Evolutionary conservation across 768 basidiomycete genomes (phyloP).

Genomic region (Mycena olivaceomarginata): DNA sequence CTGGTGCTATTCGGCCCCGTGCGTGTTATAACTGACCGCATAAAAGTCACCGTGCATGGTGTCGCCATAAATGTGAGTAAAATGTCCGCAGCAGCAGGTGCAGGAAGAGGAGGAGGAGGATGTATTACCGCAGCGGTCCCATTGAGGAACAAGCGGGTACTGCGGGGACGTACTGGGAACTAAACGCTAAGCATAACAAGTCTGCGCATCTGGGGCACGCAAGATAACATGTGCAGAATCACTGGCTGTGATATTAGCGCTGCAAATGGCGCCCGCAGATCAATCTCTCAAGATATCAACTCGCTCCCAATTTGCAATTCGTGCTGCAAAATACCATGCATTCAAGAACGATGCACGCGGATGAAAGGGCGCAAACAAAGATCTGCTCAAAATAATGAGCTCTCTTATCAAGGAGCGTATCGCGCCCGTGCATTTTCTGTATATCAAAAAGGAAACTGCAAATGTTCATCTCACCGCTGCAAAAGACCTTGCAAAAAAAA

Average conservation of each 20-base stretch:
- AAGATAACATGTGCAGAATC: conserved; percentile 21
- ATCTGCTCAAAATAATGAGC: conserved; percentile 19
- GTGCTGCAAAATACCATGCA: background rate
- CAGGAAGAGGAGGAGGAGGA: too few relatives aligned
- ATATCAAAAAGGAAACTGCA: background rate
- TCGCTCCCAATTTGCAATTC: conserved; percentile 20
- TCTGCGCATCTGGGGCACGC: background rate
- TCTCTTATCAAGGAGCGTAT: background rate
- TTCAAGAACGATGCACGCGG: conserved; percentile 14
- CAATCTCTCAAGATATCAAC: conserved; percentile 22
- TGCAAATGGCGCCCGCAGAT: background rate
- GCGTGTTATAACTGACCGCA: background rate
- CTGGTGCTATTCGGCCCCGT: conserved; percentile 16
- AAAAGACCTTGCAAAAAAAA: background rate
- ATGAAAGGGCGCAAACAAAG: conserved; percentile 28
- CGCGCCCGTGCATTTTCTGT: conserved; percentile 14
- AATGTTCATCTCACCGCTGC: background rate
- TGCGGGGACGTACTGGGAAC: conserved; percentile 18
- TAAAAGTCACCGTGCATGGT: conserved; percentile 26
- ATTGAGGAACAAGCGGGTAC: too few relatives aligned
- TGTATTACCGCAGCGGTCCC: too few relatives aligned
- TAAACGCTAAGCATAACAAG: background rate
- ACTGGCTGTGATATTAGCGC: background rate
- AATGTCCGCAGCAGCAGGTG: background rate
- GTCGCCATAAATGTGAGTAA: conserved; percentile 4